Evolutionary conservation across 495 filamentous ascomycete species (phyloP).

Genomic region (Chaetomium cochliodes): DNA sequence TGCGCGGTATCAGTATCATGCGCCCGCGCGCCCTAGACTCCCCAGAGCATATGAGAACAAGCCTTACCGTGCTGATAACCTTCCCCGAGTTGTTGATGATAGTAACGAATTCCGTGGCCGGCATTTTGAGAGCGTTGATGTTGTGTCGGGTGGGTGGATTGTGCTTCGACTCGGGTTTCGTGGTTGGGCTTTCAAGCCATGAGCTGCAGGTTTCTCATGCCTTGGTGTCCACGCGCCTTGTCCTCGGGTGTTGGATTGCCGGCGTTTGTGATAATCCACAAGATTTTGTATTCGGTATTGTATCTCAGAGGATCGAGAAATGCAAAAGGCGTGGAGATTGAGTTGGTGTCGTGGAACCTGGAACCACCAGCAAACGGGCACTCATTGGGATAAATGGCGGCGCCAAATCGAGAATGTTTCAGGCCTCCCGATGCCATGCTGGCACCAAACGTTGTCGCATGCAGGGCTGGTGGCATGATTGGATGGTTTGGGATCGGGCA

Average conservation of each 20-base stretch:
- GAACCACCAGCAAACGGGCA: neutral
- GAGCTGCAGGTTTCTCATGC: neutral
- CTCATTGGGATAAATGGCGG: neutral
- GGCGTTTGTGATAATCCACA: neutral
- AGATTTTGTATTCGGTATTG: neutral
- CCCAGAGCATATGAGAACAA: neutral
- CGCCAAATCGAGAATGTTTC: conserved; percentile 24
- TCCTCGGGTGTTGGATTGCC: neutral
- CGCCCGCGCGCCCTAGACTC: conserved; percentile 2
- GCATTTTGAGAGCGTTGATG: conserved; percentile 40
- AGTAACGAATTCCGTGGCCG: conserved; percentile 68
- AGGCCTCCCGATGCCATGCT: conserved; percentile 22
- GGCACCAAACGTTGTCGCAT: conserved; percentile 17
- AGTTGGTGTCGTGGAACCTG: neutral
- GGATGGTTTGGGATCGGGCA: conserved; percentile 22
- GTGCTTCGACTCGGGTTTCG: neutral
- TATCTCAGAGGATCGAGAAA: neutral
- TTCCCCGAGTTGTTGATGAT: conserved; percentile 92
- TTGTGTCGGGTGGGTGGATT: neutral
- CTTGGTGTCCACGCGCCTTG: conserved; percentile 2
- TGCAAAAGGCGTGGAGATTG: neutral
- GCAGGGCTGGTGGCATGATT: conserved; percentile 24
- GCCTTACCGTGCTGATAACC: conserved; percentile 81
- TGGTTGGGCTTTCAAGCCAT: conserved; percentile 4
- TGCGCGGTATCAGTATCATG: conserved; percentile 38